phyloP scores from a whole-genome alignment of 1,139 yeast genomes.

The Geotrichum histeridarum region DNA sequence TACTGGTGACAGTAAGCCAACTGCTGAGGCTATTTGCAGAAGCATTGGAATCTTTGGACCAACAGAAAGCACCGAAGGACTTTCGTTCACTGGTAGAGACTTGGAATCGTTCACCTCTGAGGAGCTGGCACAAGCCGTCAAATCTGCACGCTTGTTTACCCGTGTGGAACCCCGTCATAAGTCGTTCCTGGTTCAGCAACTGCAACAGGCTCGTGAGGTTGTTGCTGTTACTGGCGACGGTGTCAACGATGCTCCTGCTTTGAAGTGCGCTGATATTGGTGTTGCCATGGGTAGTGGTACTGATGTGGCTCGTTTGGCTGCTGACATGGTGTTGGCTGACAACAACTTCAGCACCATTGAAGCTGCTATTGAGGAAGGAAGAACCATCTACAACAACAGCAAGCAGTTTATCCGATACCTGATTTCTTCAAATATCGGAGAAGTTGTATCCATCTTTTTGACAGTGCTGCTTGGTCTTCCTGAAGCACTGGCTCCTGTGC shows the following conservation, averaged over 20 bases:
- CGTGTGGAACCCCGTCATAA: conserved; percentile 55
- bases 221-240: conserved; percentile 55
- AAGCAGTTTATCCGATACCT: conserved; percentile 48
- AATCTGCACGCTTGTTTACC: conserved; percentile 40
- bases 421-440: conserved; percentile 49
- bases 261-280: conserved; percentile 94
- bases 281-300: conserved; percentile 52
- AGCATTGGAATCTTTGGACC: conserved; percentile 49
- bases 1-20: conserved; percentile 52
- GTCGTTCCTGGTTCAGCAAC: conserved; percentile 47
- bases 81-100: conserved; percentile 45
- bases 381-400: conserved; percentile 46
- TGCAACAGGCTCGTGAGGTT: conserved; percentile 44
- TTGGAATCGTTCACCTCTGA: conserved; percentile 36
- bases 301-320: conserved; percentile 56
- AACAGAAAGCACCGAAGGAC: conserved; percentile 35
- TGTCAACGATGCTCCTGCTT: conserved; percentile 98
- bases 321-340: conserved; percentile 50
- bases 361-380: conserved; percentile 49
- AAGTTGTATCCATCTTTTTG: conserved; percentile 40
- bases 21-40: conserved; percentile 51
- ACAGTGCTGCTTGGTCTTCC: conserved; percentile 36
- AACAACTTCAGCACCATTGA: conserved; percentile 50
- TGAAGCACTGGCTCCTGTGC: conserved; percentile 36
- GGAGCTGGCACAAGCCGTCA: conserved; percentile 27